A percentile compares a stretch with the other conserved stretches of the same genome.
These are phyloP conservation scores for Jatropha podagrica DNA, from an alignment of 441 rosid genomes.

Conservation along the genomic window DNA sequence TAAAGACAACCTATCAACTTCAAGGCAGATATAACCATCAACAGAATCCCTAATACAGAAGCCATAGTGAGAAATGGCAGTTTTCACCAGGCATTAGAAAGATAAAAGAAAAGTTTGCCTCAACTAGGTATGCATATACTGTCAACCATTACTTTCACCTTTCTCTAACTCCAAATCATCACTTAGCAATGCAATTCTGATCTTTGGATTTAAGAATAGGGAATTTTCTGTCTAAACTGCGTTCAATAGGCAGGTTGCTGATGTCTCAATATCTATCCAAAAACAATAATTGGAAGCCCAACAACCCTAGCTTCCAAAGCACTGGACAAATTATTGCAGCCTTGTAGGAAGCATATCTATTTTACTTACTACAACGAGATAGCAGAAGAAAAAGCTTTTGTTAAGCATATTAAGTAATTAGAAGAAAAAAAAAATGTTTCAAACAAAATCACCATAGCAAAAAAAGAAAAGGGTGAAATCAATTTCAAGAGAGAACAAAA, in stretches of 20 bases:
- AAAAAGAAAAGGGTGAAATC: neutral
- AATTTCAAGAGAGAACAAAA: neutral
- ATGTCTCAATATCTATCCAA: neutral
- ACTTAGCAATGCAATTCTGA: neutral
- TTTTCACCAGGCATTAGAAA: neutral
- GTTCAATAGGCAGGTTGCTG: neutral
- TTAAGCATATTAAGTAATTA: neutral
- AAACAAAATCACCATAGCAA: neutral
- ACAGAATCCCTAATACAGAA: neutral
- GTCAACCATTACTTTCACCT: neutral
- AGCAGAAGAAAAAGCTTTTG: neutral
- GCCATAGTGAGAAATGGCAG: neutral
- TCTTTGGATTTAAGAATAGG: neutral
- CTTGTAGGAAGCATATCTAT: slow-evolving; percentile 1
- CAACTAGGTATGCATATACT: neutral
- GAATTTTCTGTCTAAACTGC: neutral
- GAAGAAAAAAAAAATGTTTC: neutral
- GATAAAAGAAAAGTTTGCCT: neutral
- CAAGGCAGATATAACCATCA: neutral
- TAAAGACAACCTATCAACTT: neutral
- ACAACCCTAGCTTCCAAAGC: neutral
- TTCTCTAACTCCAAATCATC: neutral
- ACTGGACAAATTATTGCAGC: neutral
- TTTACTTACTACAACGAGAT: neutral
- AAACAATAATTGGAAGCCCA: neutral